A percentile compares a stretch with the other conserved stretches of the same genome.
Conservation (phyloP, 208 protist genomes). For the Crithidia thermophila region DNA sequence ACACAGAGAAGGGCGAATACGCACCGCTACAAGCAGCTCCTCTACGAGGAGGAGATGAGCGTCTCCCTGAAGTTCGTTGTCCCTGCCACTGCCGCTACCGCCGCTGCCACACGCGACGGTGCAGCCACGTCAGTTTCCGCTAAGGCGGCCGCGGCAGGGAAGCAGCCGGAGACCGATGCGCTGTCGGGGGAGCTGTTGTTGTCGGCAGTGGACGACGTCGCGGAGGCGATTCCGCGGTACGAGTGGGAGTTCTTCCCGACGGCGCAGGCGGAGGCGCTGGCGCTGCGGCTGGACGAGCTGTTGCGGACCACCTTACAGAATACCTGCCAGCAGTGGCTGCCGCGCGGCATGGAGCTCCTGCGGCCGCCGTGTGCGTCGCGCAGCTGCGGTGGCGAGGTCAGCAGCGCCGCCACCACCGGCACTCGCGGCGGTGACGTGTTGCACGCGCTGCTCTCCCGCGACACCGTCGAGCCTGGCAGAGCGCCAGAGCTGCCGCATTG, state of each 20-base stretch:
- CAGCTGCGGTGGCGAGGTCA: not conserved
- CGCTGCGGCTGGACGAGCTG: conserved; percentile 7
- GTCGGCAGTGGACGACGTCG: no score
- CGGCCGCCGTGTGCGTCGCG: not conserved
- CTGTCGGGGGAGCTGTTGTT: not conserved
- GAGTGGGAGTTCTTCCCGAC: conserved; percentile 23
- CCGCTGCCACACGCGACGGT: not conserved
- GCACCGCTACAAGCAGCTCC: not conserved
- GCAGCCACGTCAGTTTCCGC: no score
- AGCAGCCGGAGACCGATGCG: no score
- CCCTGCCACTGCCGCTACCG: not conserved
- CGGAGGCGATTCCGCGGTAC: not conserved
- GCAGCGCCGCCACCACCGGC: not conserved
- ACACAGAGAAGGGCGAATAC: not conserved
- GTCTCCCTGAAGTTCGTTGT: not conserved
- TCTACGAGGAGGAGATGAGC: not conserved
- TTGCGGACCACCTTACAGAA: not conserved
- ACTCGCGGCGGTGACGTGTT: conserved; percentile 9
- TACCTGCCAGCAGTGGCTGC: conserved; percentile 1
- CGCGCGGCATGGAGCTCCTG: not conserved
- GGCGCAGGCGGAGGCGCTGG: not conserved
- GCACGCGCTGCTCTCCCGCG: not conserved
- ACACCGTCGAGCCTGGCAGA: not conserved
- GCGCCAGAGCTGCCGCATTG: not conserved
- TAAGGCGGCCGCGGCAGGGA: no score